Conservation (phyloP, 192 early-diverging fungal genomes). For the Coemansia sp. region DNA sequence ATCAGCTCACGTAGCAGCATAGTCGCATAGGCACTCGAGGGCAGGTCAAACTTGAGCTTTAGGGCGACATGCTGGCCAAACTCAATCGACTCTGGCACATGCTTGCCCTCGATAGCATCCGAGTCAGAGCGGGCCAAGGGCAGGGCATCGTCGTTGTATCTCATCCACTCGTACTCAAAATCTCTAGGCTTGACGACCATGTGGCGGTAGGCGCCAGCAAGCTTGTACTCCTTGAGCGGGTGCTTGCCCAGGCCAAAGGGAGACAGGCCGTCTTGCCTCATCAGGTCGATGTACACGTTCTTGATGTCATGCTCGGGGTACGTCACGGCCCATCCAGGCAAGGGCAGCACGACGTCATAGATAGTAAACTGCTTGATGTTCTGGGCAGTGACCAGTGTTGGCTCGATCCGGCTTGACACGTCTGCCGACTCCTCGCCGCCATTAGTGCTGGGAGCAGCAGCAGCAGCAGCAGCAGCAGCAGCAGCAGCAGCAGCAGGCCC, state of each 20-base stretch:
- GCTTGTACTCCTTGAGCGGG: slow-evolving; percentile 61
- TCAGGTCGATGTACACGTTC: slow-evolving; percentile 63
- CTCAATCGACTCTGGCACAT: slow-evolving; percentile 34
- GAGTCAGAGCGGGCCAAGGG: slow-evolving; percentile 64
- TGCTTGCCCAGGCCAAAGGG: slow-evolving; percentile 60
- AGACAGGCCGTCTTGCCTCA: slow-evolving; percentile 73
- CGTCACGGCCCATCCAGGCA: slow-evolving; percentile 75
- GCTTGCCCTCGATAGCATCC: slow-evolving; percentile 58
- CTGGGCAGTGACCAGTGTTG: slow-evolving; percentile 64
- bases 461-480: neutral
- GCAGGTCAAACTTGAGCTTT: slow-evolving; percentile 73
- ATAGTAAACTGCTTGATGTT: slow-evolving; percentile 71
- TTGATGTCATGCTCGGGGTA: slow-evolving; percentile 79
- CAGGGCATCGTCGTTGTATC: slow-evolving; percentile 62
- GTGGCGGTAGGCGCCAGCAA: slow-evolving; percentile 66
- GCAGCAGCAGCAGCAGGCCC: neutral
- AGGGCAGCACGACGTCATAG: slow-evolving; percentile 88
- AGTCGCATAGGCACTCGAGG: slow-evolving; percentile 88
- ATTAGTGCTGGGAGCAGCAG: slow-evolving; percentile 3
- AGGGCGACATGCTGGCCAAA: slow-evolving; percentile 73
- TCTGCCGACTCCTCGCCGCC: slow-evolving; percentile 37
- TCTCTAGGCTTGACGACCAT: slow-evolving; percentile 62
- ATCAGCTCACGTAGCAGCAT: slow-evolving; percentile 94
- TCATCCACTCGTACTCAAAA: slow-evolving; percentile 61
- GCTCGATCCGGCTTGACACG: slow-evolving; percentile 16